A percentile compares a stretch with the other conserved stretches of the same genome.
These are phyloP conservation scores for Helicocarpus griseus DNA, from an alignment of 2,329 filamentous ascomycete genomes.

Conservation along the genomic window DNA sequence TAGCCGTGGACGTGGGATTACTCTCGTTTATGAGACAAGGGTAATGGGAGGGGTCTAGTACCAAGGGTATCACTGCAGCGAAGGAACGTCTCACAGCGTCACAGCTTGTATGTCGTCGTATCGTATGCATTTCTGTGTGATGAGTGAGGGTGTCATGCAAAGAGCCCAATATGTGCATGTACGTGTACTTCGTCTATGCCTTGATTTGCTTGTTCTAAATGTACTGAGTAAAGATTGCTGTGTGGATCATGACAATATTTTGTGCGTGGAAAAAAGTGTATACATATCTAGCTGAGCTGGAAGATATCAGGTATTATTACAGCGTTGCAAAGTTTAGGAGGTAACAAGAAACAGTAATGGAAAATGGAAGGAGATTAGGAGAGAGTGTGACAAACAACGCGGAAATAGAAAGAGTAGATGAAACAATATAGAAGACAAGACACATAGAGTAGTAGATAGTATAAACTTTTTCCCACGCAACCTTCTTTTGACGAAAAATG, in stretches of 20 bases:
- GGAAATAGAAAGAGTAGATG: neutral
- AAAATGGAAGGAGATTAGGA: neutral
- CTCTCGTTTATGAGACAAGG: too few species aligned
- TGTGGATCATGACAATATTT: neutral
- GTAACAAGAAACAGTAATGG: neutral
- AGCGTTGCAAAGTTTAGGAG: neutral
- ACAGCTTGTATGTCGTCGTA: too few species aligned
- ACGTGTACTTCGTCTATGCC: too few species aligned
- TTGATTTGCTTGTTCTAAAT: too few species aligned
- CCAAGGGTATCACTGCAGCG: too few species aligned
- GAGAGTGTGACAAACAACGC: neutral
- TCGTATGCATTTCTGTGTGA: too few species aligned
- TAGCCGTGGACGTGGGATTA: too few species aligned
- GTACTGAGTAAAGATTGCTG: neutral
- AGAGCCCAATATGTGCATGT: too few species aligned
- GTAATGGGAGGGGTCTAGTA: too few species aligned
- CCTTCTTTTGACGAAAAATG: neutral
- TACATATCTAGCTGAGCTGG: slow-evolving; percentile 1
- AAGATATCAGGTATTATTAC: neutral
- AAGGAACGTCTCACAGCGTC: too few species aligned
- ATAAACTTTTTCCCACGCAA: neutral
- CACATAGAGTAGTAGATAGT: neutral
- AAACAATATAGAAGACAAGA: neutral
- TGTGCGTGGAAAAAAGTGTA: neutral
- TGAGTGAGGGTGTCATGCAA: too few species aligned